Conservation (phyloP, 352 stramenopile species). For the Thraustotheca clavata region DNA sequence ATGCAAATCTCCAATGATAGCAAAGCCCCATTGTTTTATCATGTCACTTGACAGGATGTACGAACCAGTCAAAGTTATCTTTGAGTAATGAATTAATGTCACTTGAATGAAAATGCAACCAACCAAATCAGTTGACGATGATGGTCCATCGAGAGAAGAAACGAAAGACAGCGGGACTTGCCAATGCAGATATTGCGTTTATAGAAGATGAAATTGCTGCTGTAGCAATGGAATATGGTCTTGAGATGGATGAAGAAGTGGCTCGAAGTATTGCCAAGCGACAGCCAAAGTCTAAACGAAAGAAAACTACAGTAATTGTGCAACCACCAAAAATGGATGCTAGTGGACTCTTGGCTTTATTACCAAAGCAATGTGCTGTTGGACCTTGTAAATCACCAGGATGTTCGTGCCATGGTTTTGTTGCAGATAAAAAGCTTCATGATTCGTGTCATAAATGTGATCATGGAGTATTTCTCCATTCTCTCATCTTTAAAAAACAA, state of each 20-base stretch:
- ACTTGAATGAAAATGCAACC: not conserved
- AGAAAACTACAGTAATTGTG: slow-evolving; percentile 26
- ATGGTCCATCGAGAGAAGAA: slow-evolving; percentile 28
- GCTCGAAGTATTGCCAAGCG: slow-evolving; percentile 46
- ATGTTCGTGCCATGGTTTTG: slow-evolving; percentile 37
- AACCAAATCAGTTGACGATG: not conserved
- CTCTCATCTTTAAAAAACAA: slow-evolving; percentile 29
- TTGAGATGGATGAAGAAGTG: slow-evolving; percentile 59
- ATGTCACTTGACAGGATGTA: too few species aligned
- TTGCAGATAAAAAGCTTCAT: slow-evolving; percentile 22
- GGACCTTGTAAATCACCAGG: slow-evolving; percentile 48
- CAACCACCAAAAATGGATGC: slow-evolving; percentile 10
- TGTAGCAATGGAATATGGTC: slow-evolving; percentile 66
- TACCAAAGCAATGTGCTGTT: slow-evolving; percentile 46
- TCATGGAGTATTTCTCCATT: slow-evolving; percentile 61
- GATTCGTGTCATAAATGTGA: slow-evolving; percentile 53
- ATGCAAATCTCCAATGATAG: too few species aligned
- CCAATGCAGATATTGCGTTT: slow-evolving; percentile 66
- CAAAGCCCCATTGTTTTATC: too few species aligned
- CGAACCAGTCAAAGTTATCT: too few species aligned
- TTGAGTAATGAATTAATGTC: too few species aligned
- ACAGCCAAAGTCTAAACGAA: slow-evolving; percentile 36
- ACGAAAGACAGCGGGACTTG: slow-evolving; percentile 65
- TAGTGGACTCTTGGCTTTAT: slow-evolving; percentile 33
- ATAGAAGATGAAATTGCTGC: slow-evolving; percentile 82